Evolutionary conservation across 352 stramenopile genomes (phyloP).

Genomic region (Pythium dissotocum): DNA sequence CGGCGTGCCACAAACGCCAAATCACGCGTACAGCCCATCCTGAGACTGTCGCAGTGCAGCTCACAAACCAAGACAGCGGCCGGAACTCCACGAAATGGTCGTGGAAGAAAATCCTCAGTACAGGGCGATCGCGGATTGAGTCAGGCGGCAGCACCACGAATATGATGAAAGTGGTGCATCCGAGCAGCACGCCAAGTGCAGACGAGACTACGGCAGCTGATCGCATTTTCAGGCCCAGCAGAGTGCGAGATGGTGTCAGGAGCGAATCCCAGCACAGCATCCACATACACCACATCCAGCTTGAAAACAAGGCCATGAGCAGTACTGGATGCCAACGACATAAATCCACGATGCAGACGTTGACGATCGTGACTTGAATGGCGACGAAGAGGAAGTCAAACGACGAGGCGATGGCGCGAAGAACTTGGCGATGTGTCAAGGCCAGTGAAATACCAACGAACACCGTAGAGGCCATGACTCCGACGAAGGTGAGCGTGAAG

Average conservation of each 20-base stretch:
- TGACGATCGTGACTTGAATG: conserved; percentile 29
- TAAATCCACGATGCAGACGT: conserved; percentile 30
- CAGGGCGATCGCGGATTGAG: not conserved
- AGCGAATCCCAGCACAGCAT: conserved; percentile 1
- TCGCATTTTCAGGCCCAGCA: not conserved
- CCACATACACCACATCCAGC: conserved; percentile 5
- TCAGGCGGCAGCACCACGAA: not conserved
- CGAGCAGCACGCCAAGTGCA: not conserved
- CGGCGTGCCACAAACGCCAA: not conserved
- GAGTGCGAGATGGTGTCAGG: not conserved
- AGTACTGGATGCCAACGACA: not conserved
- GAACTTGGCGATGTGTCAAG: conserved; percentile 32
- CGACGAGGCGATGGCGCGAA: conserved; percentile 32
- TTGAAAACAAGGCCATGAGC: not conserved
- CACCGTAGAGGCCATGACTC: not conserved
- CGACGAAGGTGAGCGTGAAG: not conserved
- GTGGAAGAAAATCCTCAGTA: not conserved
- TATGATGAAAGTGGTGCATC: not conserved
- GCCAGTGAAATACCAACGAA: not conserved
- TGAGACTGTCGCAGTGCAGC: not conserved
- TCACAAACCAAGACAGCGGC: not conserved
- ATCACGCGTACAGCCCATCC: not conserved
- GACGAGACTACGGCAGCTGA: not conserved
- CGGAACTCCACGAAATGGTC: not conserved
- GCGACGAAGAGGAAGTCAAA: conserved; percentile 48